Evolutionary conservation across 176 grass and related monocot species (phyloP).

Genomic region (Eragrostis curvula): DNA sequence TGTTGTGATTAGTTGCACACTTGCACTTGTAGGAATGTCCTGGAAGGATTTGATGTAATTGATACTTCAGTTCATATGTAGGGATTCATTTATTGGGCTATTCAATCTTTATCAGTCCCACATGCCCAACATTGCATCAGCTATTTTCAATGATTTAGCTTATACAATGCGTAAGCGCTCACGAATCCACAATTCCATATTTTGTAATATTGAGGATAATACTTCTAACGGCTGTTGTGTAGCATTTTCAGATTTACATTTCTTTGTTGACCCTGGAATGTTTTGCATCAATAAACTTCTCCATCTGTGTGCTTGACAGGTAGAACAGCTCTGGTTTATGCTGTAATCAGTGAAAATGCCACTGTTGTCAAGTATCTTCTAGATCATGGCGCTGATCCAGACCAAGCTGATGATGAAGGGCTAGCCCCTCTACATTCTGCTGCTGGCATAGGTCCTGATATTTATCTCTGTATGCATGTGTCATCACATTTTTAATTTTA

Average conservation of each 20-base stretch:
- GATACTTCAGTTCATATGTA: not conserved
- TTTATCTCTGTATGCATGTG: not conserved
- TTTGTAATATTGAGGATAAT: not conserved
- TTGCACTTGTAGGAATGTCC: too few relatives aligned
- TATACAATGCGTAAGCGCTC: not conserved
- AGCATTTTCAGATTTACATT: not conserved
- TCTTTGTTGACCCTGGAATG: not conserved
- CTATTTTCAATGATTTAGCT: not conserved
- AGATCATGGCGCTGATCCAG: conserved; percentile 44
- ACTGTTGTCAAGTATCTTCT: conserved; percentile 47
- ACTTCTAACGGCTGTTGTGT: not conserved
- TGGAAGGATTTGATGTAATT: too few relatives aligned
- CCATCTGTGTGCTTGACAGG: conserved; percentile 19
- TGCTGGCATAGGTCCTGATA: conserved; percentile 23
- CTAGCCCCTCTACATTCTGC: conserved; percentile 46
- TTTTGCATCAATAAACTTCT: not conserved
- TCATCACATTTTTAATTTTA: not conserved
- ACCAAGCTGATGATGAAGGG: conserved; percentile 10
- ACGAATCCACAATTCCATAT: not conserved
- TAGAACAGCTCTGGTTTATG: conserved; percentile 42
- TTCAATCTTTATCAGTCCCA: not conserved
- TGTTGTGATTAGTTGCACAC: too few relatives aligned
- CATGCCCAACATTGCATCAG: not conserved
- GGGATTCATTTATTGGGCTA: not conserved
- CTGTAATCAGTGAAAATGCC: not conserved